Evolutionary conservation across 1,139 yeast species (phyloP).

Genomic region (Geotrichum cucujoidarum): DNA sequence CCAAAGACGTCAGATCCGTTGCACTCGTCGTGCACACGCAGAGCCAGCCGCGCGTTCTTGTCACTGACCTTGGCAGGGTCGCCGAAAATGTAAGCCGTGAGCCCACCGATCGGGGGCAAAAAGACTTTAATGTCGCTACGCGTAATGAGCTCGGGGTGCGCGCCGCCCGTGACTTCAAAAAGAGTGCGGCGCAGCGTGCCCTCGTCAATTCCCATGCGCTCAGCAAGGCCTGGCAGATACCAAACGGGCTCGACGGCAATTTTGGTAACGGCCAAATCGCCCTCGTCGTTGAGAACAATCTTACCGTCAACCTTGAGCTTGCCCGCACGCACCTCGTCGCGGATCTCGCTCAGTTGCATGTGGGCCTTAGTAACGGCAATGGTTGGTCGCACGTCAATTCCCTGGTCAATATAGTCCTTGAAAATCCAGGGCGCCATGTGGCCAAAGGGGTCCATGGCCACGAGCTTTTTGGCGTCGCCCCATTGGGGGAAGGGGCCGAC

Average conservation of each 20-base stretch:
- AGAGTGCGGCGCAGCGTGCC: constrained; percentile 51
- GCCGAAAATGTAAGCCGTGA: constrained; percentile 58
- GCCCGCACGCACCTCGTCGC: constrained; percentile 49
- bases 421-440: constrained; percentile 57
- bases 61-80: constrained; percentile 50
- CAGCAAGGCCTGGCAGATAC: constrained; percentile 61
- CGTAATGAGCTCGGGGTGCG: constrained; percentile 59
- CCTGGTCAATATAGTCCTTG: constrained; percentile 39
- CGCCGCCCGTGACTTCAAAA: constrained; percentile 60
- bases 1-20: constrained; percentile 65
- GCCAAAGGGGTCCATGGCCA: constrained; percentile 58
- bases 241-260: constrained; percentile 64
- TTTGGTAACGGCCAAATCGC: constrained; percentile 56
- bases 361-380: constrained; percentile 60
- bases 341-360: constrained; percentile 52
- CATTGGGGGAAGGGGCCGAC: constrained; percentile 51
- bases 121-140: constrained; percentile 59
- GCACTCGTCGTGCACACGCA: constrained; percentile 61
- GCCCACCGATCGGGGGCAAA: constrained; percentile 60
- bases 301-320: constrained; percentile 52
- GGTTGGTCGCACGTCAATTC: constrained; percentile 54
- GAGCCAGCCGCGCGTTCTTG: constrained; percentile 45
- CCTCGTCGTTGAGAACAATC: constrained; percentile 50
- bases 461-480: constrained; percentile 51
- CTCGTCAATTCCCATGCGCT: constrained; percentile 53